Conservation (phyloP, 768 basidiomycete species). For the Austroboletus festivus region DNA sequence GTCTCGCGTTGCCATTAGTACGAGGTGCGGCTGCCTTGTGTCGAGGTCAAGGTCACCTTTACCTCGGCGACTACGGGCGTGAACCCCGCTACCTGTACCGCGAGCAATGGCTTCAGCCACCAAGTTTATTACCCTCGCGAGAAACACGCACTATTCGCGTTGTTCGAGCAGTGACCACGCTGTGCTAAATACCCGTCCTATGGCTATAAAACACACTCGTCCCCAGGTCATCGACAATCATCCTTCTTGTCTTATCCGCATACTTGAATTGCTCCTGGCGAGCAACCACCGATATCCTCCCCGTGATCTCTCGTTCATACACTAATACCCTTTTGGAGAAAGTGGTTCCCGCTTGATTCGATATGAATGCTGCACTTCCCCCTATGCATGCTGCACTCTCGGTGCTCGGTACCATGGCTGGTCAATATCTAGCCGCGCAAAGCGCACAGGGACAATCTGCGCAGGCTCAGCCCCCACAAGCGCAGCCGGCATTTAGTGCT, state of each 20-base stretch:
- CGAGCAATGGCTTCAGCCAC: slow-evolving; percentile 15
- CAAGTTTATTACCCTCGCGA: slow-evolving; percentile 25
- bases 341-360: slow-evolving; percentile 9
- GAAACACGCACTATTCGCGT: slow-evolving; percentile 31
- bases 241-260: slow-evolving; percentile 45
- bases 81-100: slow-evolving; percentile 6
- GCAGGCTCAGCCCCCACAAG: slow-evolving; percentile 23
- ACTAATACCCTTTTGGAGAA: slow-evolving; percentile 6
- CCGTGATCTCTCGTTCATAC: slow-evolving; percentile 6
- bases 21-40: slow-evolving; percentile 15
- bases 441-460: slow-evolving; percentile 27
- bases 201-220: slow-evolving; percentile 25
- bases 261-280: slow-evolving; percentile 29
- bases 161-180: slow-evolving; percentile 13
- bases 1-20: slow-evolving; percentile 2
- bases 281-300: slow-evolving; percentile 16
- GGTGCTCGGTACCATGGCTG: slow-evolving; percentile 34
- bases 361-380: slow-evolving; percentile 30
- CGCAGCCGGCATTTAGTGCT: slow-evolving; percentile 18
- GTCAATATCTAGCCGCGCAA: slow-evolving; percentile 34
- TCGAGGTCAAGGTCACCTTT: slow-evolving; percentile 8
- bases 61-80: slow-evolving; percentile 16
- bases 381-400: slow-evolving; percentile 37
- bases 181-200: slow-evolving; percentile 8
- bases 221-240: slow-evolving; percentile 23